phyloP scores from a whole-genome alignment of 73 alveolate species.

The Tetrahymena malaccensis region DNA sequence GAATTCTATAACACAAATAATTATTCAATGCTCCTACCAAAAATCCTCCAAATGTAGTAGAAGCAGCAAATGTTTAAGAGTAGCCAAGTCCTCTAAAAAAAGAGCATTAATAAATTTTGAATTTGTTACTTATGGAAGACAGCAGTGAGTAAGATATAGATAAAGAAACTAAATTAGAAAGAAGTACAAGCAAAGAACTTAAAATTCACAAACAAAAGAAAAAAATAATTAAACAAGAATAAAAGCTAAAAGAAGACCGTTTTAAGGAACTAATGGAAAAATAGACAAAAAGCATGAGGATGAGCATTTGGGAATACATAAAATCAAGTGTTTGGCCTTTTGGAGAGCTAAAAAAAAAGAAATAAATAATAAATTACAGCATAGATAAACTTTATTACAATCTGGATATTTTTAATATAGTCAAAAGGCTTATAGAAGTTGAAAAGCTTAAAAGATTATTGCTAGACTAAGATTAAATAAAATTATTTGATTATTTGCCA shows the following conservation, averaged over 20 bases:
- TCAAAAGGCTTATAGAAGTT: conserved; percentile 7
- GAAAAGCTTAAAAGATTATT: conserved; percentile 22
- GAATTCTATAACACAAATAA: background rate
- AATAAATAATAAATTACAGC: conserved; percentile 2
- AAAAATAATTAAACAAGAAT: background rate
- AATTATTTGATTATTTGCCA: conserved; percentile 25
- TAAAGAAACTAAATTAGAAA: background rate
- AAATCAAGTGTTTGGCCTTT: background rate
- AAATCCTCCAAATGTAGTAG: background rate
- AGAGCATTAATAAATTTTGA: background rate
- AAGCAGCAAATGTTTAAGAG: background rate
- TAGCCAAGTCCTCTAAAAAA: background rate
- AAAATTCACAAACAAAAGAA: background rate
- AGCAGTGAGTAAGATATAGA: background rate
- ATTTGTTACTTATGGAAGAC: background rate
- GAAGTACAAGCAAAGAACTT: background rate
- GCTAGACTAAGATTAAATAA: conserved; percentile 4
- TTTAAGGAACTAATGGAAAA: background rate
- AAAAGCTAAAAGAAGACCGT: background rate
- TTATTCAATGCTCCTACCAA: background rate
- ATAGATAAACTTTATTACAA: conserved; percentile 8
- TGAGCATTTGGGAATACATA: background rate
- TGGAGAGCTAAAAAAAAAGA: background rate
- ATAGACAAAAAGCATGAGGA: background rate
- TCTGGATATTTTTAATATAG: conserved; percentile 13